Evolutionary conservation across 2,329 filamentous ascomycete species (phyloP), one percentile per base, ranked within the genome.

Genomic region (Alternaria sp.): DNA sequence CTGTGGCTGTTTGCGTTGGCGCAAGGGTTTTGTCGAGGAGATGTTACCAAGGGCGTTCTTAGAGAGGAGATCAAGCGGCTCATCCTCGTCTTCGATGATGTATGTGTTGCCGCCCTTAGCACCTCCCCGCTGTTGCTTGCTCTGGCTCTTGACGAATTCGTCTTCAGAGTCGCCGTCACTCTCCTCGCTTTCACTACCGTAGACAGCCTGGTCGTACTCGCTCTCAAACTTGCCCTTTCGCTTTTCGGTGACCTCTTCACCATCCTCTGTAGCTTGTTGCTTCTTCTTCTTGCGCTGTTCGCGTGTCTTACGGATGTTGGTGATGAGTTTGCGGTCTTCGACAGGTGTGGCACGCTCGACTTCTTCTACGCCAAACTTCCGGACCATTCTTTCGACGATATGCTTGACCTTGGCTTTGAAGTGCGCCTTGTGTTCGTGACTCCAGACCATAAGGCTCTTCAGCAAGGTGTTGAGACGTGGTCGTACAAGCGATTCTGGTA

Each of bases 341-440:
- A 96, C 92, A 4, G 94, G 95, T 62, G 92, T 94, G 78, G 92
- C 86, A 68, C 88, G 88, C 81, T 96, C 92, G 12, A 99, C 88
- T 28, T 88, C 81, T 3, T 95, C 91, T 49, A 91, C 91, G 51
- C 96, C 94, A 76, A 97, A 98, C 60, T 95, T 89, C 51, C 95
- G 89, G 21, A 98, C 91, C 87, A 97, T 93, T 56, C 96, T 89
- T 82, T 99, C 96, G 15, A 99, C 84, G 67, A 99, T 98, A 77
- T 97, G 94, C 88, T 97, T 98, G 71, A 99, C 94, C 84, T 98
- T 99, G 54, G 92, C 90, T 75, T 95, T 93, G 83, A 99, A 96
- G 78, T 97, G 93, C 12, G 93, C 93, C 83, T 98, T 98, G 85
- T 99, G 96, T 81, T 99, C 96, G 80, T 97, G 93, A 77, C 92